Conservation (phyloP, 352 stramenopile species). For the Peronospora destructor region DNA sequence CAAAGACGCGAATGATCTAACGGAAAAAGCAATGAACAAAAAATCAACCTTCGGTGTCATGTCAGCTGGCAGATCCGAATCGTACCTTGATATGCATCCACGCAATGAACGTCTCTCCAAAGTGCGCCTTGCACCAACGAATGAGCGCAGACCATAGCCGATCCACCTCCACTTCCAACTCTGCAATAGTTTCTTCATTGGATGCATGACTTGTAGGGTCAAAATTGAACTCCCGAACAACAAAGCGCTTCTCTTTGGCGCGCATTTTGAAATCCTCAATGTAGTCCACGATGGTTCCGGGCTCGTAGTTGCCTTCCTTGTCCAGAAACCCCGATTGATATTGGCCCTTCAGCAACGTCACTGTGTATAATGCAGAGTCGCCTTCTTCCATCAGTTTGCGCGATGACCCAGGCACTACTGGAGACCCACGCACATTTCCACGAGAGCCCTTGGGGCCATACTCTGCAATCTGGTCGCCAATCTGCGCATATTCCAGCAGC, state of each 20-base stretch:
- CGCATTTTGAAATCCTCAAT: constrained; percentile 90
- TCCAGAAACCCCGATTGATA: constrained; percentile 85
- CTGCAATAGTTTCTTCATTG: constrained; percentile 83
- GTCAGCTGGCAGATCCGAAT: background rate
- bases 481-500: constrained; percentile 81
- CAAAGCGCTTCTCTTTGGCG: constrained; percentile 91
- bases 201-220: constrained; percentile 84
- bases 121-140: constrained; percentile 97
- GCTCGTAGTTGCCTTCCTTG: constrained; percentile 86
- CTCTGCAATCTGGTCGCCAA: constrained; percentile 85
- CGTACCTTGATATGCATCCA: constrained; percentile 98
- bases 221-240: constrained; percentile 89
- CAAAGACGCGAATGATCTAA: constrained; percentile 92
- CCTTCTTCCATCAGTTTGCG: constrained; percentile 88
- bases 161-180: constrained; percentile 88
- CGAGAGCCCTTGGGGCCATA: constrained; percentile 88
- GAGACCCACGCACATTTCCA: constrained; percentile 89
- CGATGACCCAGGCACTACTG: constrained; percentile 91
- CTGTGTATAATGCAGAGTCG: constrained; percentile 90
- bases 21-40: background rate
- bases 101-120: constrained; percentile 95
- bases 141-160: constrained; percentile 91
- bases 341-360: constrained; percentile 94
- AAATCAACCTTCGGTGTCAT: constrained; percentile 1
- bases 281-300: constrained; percentile 91